Percentiles rank a stretch among this genome's conserved stretches.
These are phyloP conservation scores for Cyclospora cayetanensis DNA, from an alignment of 169 alveolate species.

Conservation along the genomic window DNA sequence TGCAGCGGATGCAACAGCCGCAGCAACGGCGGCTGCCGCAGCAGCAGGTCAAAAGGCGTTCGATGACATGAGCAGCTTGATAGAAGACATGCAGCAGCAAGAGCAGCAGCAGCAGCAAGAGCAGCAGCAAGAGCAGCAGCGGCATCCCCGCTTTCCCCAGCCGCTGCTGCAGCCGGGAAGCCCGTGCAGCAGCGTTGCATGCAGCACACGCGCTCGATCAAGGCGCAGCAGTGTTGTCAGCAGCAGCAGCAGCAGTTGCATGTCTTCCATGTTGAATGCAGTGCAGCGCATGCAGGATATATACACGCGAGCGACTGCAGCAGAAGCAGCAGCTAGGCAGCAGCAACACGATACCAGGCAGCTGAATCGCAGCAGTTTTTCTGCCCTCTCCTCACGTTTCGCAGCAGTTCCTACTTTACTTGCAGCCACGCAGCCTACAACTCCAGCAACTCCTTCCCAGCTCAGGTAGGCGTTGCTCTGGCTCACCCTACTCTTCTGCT, in stretches of 20 bases:
- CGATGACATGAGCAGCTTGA: background rate
- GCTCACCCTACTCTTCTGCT: too few relatives aligned
- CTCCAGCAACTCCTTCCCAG: background rate
- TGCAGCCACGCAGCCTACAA: background rate
- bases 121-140: background rate
- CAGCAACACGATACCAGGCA: background rate
- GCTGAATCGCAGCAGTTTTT: conserved; percentile 1
- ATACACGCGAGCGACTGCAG: background rate
- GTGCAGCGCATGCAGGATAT: conserved; percentile 24
- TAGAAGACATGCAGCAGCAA: background rate
- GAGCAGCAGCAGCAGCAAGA: background rate
- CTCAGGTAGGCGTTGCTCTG: background rate
- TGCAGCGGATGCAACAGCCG: background rate
- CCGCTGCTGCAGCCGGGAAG: conserved; percentile 14
- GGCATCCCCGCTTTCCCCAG: too few relatives aligned
- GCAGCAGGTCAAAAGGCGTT: conserved; percentile 12
- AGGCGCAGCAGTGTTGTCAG: conserved; percentile 7
- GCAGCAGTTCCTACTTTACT: background rate
- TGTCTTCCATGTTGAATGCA: background rate
- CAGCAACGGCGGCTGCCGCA: background rate
- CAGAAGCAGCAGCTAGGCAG: conserved; percentile 10
- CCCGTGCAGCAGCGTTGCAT: background rate
- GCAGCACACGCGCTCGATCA: background rate
- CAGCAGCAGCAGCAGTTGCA: conserved; percentile 10
- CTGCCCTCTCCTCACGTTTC: background rate